Evolutionary conservation across 1,284 basidiomycete species (phyloP), one percentile per base, ranked within the genome.

Genomic region (Boletus calvinii): DNA sequence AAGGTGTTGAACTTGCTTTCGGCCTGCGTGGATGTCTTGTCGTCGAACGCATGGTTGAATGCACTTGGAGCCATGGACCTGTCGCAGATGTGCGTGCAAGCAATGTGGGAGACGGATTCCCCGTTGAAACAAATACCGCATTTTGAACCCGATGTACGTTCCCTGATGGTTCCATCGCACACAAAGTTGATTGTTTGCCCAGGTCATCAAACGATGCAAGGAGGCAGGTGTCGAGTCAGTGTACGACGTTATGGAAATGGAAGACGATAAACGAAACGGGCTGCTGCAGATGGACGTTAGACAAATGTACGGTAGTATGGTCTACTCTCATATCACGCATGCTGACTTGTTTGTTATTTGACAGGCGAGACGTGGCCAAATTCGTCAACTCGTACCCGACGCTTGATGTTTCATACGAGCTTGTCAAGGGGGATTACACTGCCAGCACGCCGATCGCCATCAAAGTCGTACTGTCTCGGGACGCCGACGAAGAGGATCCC

Each of bases 71-170:
- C 95, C 0, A 99, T 99, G 97, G 97, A 99, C 74, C 71, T 99
- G 53, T 92, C 90, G n/a, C 97, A 99, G 74, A 99, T 99, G 96
- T 94, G 92, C 69, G 94, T 98, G 2, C 97, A 99, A 72, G 95
- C 92, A 0, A 87, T 96, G 68, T 98, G 96, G 96, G 95, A 99
- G 65, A 89, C 87, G 30, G 97, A 98, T 70, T 93, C 90, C 41
- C 92, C 94, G 0, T 72, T 98, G 66, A 92, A 91, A 66, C 96
- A 99, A 69, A 90, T 99, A 42, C 97, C 97, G 10, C 93, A 97
- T 72, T 99, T 98, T 71, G 92, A 95, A 58, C 72, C 81, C 9
- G 90, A 94, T 42, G 90, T 92, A 64, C 12, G 44, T 52, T 3
- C 0, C 1, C 34, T 32, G 17, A 7, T 20, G 13, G 29, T 46